Percentiles rank a stretch among this genome's conserved stretches.
These are phyloP conservation scores for Boletus coccyginus DNA, from an alignment of 768 basidiomycete species.

Conservation along the genomic window DNA sequence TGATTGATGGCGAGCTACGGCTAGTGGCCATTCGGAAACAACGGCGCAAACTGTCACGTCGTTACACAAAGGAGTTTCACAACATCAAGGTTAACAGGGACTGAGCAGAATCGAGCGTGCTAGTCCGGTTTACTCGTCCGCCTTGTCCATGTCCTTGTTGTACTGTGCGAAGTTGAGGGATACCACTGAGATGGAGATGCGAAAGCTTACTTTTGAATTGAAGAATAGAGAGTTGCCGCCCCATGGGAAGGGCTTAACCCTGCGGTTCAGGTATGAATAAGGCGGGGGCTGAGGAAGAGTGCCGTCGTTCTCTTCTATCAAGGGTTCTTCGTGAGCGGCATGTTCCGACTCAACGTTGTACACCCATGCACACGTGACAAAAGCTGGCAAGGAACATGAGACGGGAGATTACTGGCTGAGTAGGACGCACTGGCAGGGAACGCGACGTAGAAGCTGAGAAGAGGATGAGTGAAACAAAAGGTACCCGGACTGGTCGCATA, in stretches of 20 bases:
- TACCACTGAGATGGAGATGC: not conserved
- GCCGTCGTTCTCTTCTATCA: slow-evolving; percentile 71
- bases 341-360: slow-evolving; percentile 60
- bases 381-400: slow-evolving; percentile 16
- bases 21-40: not conserved
- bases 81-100: not conserved
- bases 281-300: slow-evolving; percentile 64
- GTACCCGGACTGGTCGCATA: slow-evolving; percentile 29
- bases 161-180: slow-evolving; percentile 35
- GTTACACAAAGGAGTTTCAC: not conserved
- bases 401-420: slow-evolving; percentile 1
- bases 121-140: slow-evolving; percentile 16
- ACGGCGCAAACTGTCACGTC: not conserved
- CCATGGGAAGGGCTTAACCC: slow-evolving; percentile 83
- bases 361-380: slow-evolving; percentile 41
- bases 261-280: slow-evolving; percentile 77
- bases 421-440: slow-evolving; percentile 64
- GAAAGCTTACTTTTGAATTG: slow-evolving; percentile 61
- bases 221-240: slow-evolving; percentile 81
- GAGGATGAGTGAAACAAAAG: slow-evolving; percentile 4
- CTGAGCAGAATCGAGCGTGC: not conserved
- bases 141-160: slow-evolving; percentile 60
- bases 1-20: not conserved
- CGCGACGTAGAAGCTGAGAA: slow-evolving; percentile 66
- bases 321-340: slow-evolving; percentile 64